Percentiles rank a stretch among this genome's conserved stretches.
phyloP scores from a whole-genome alignment of 495 filamentous ascomycete genomes.

The Schizothecium vesticola region DNA sequence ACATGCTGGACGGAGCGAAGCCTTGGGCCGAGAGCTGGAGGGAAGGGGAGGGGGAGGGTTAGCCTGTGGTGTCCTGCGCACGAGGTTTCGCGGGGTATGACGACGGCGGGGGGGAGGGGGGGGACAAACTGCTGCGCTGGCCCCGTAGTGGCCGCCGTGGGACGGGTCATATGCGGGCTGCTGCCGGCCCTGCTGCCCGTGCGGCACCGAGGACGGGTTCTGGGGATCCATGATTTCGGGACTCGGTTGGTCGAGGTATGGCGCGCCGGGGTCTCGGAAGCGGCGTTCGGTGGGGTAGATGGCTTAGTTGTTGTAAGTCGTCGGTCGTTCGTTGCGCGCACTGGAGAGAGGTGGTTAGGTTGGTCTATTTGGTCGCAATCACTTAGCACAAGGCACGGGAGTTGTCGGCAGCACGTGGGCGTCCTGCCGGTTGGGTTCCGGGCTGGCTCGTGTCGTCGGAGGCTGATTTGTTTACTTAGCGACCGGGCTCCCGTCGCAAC shows the following conservation, averaged over 20 bases:
- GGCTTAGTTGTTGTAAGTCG: neutral
- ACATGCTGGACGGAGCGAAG: slow-evolving; percentile 80
- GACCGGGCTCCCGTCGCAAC: slow-evolving; percentile 17
- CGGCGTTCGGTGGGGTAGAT: neutral
- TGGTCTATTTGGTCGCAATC: neutral
- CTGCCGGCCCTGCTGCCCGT: slow-evolving; percentile 38
- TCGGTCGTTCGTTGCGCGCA: neutral
- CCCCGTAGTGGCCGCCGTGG: slow-evolving; percentile 87
- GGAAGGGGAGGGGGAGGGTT: neutral
- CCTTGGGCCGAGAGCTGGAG: slow-evolving; percentile 65
- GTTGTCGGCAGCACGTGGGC: neutral
- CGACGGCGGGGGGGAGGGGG: neutral
- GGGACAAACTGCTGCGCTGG: slow-evolving; percentile 69
- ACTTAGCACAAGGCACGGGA: neutral
- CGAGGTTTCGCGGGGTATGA: neutral
- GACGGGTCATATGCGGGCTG: slow-evolving; percentile 70
- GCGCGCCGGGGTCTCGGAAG: neutral
- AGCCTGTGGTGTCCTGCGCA: neutral
- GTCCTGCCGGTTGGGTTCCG: neutral
- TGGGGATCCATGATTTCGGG: slow-evolving; percentile 42
- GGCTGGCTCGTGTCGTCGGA: neutral
- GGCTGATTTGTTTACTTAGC: slow-evolving; percentile 28
- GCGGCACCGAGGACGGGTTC: slow-evolving; percentile 36
- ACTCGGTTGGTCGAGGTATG: neutral
- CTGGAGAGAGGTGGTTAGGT: neutral